A percentile compares a stretch with the other conserved stretches of the same genome.
These are phyloP conservation scores for Phytophthora sp. DNA, from an alignment of 352 stramenopile genomes.

Conservation along the genomic window DNA sequence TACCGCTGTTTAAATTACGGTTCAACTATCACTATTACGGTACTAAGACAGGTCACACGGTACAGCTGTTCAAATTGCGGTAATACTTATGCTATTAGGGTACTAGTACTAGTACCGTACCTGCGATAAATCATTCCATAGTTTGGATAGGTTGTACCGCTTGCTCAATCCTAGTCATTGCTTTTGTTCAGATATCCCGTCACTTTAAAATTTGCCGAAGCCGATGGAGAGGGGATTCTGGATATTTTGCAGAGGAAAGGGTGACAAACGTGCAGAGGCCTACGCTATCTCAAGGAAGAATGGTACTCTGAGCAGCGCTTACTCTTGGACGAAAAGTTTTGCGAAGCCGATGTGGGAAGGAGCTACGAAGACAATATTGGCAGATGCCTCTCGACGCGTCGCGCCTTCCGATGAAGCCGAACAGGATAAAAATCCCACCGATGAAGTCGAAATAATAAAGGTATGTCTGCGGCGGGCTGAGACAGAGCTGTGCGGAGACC, in stretches of 20 bases:
- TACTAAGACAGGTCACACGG: too few species aligned
- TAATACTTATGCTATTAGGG: too few species aligned
- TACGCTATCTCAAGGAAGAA: neutral
- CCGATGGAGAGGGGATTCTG: neutral
- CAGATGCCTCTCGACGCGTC: neutral
- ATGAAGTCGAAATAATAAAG: neutral
- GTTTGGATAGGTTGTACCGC: too few species aligned
- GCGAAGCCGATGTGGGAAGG: neutral
- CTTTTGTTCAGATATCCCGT: neutral
- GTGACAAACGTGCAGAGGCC: neutral
- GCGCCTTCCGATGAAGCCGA: neutral
- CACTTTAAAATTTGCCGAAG: neutral
- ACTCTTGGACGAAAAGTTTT: neutral
- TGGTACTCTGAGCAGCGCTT: neutral
- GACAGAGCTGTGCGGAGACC: neutral
- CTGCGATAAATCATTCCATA: too few species aligned
- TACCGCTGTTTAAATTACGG: too few species aligned
- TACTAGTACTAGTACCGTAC: too few species aligned
- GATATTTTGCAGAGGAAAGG: neutral
- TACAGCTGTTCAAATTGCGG: too few species aligned
- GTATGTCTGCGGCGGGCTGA: neutral
- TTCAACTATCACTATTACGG: too few species aligned
- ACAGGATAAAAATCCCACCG: neutral
- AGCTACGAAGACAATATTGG: neutral
- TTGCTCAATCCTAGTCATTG: neutral